phyloP scores from a whole-genome alignment of 306 rosid genomes.

The Medicago ruthenica region DNA sequence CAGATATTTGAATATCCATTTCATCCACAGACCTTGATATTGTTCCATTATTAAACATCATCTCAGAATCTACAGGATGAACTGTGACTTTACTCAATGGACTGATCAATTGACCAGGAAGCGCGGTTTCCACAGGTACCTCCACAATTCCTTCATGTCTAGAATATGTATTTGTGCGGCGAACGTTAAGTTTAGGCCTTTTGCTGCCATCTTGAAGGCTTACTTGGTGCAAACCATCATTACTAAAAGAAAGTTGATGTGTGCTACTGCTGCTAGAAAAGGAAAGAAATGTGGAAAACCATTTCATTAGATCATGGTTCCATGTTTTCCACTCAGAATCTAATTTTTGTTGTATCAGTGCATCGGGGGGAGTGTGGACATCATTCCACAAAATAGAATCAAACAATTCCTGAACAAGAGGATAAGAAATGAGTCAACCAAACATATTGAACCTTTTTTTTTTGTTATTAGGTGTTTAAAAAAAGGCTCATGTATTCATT shows the following conservation, averaged over 20 bases:
- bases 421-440: slow-evolving; percentile 42
- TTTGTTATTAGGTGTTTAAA: too few relatives aligned
- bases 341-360: slow-evolving; percentile 56
- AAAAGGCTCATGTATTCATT: too few relatives aligned
- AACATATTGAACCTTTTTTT: neutral
- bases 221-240: slow-evolving; percentile 55
- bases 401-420: slow-evolving; percentile 67
- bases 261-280: slow-evolving; percentile 45
- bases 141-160: slow-evolving; percentile 52
- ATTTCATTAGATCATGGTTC: slow-evolving; percentile 83
- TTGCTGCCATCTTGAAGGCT: slow-evolving; percentile 63
- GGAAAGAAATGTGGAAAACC: slow-evolving; percentile 69
- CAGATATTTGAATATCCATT: slow-evolving; percentile 42
- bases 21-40: slow-evolving; percentile 56
- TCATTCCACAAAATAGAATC: slow-evolving; percentile 77
- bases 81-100: slow-evolving; percentile 57
- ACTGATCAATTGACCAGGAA: slow-evolving; percentile 48
- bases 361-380: slow-evolving; percentile 60
- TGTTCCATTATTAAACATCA: slow-evolving; percentile 45
- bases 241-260: slow-evolving; percentile 55
- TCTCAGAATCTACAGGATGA: slow-evolving; percentile 43
- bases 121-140: slow-evolving; percentile 50
- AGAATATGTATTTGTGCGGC: slow-evolving; percentile 68
- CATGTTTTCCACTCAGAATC: slow-evolving; percentile 82
- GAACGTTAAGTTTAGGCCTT: slow-evolving; percentile 87